These are phyloP conservation scores for Trametes cingulata DNA, from an alignment of 768 basidiomycete species.

Conservation along the genomic window DNA sequence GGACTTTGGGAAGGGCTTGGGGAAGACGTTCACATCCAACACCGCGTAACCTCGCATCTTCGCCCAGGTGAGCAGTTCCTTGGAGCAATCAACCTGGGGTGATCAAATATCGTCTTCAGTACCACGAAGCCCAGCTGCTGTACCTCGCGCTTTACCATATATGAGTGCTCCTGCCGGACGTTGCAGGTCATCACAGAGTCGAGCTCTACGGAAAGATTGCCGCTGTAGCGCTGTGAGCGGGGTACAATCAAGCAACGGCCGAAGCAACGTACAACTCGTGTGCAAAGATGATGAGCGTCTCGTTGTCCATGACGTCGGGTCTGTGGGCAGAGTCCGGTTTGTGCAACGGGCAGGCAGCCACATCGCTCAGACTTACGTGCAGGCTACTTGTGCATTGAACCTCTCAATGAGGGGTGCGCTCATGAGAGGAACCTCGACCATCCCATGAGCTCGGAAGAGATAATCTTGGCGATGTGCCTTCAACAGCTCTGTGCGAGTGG, in stretches of 20 bases:
- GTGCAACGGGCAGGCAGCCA: not conserved
- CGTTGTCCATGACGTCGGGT: slow-evolving; percentile 72
- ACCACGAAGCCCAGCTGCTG: not conserved
- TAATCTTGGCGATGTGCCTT: slow-evolving; percentile 88
- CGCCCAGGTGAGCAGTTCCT: slow-evolving; percentile 78
- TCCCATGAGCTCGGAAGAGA: slow-evolving; percentile 69
- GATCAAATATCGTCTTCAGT: slow-evolving; percentile 8
- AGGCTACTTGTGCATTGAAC: slow-evolving; percentile 83
- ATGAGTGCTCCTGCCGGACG: slow-evolving; percentile 77
- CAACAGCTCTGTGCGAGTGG: slow-evolving; percentile 61
- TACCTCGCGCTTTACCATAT: slow-evolving; percentile 57
- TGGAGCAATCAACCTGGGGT: slow-evolving; percentile 80
- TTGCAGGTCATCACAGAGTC: slow-evolving; percentile 72
- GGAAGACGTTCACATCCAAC: slow-evolving; percentile 84
- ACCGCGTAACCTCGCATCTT: slow-evolving; percentile 65
- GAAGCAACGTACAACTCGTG: slow-evolving; percentile 84
- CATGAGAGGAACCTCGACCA: slow-evolving; percentile 82
- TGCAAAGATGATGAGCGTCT: slow-evolving; percentile 80
- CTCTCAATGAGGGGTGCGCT: slow-evolving; percentile 62
- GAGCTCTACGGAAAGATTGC: slow-evolving; percentile 85
- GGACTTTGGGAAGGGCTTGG: slow-evolving; percentile 48
- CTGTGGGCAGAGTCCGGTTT: slow-evolving; percentile 40
- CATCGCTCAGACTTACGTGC: slow-evolving; percentile 64
- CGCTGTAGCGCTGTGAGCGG: slow-evolving; percentile 47
- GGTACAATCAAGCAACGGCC: not conserved